Evolutionary conservation across 345 rosid species (phyloP).

Genomic region (Cardamine chenopodiifolia): DNA sequence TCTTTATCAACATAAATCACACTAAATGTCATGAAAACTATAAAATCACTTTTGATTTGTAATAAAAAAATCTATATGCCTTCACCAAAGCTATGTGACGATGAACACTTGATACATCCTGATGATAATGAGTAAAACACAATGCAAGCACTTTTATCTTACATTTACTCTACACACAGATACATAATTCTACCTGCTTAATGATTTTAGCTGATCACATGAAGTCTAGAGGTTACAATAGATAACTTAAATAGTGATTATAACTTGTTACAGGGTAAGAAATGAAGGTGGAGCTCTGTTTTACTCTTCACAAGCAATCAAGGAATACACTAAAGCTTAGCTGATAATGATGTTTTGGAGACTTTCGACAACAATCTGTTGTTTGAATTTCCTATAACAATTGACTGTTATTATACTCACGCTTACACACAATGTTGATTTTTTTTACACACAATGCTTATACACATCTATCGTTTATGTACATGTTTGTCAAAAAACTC

Average conservation of each 20-base stretch:
- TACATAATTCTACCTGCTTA: not conserved
- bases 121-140: no score
- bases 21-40: no score
- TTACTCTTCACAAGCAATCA: constrained; percentile 5
- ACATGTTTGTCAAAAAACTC: constrained; percentile 9
- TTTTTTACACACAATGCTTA: not conserved
- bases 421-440: not conserved
- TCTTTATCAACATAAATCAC: no score
- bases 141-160: no score
- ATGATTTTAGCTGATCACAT: not conserved
- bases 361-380: constrained; percentile 15
- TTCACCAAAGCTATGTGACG: no score
- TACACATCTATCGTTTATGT: constrained; percentile 2
- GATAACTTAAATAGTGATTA: not conserved
- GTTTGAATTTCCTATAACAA: constrained; percentile 8
- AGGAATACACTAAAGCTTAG: not conserved
- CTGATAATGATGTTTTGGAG: constrained; percentile 8
- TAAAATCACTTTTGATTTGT: no score
- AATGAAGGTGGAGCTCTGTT: constrained; percentile 33
- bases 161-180: no score
- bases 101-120: no score
- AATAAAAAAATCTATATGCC: no score
- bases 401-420: not conserved
- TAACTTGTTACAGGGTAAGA: constrained; percentile 27
- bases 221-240: no score